Percentiles rank a stretch among this genome's conserved stretches.
Conservation (phyloP, 2,329 filamentous ascomycete species). For the Trichoderma simmonsii region DNA sequence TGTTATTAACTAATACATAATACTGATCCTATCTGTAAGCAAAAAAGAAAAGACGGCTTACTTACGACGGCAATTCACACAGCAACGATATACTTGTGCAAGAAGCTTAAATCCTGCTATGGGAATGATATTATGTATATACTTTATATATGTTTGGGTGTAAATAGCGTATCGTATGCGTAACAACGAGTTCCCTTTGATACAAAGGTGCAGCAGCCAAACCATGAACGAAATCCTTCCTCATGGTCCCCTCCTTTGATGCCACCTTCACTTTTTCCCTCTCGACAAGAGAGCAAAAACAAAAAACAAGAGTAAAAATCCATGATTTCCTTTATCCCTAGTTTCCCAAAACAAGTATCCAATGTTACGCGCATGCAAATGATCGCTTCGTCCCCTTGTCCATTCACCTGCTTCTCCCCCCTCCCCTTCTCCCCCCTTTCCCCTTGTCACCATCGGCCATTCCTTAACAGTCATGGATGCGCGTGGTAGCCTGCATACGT, state of each 20-base stretch:
- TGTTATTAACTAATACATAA: background rate
- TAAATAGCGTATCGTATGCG: background rate
- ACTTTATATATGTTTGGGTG: background rate
- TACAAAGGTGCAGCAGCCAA: background rate
- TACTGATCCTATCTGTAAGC: background rate
- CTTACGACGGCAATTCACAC: background rate
- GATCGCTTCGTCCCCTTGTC: background rate
- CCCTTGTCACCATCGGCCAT: background rate
- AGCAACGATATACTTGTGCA: background rate
- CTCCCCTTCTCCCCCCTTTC: background rate
- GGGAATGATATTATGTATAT: background rate
- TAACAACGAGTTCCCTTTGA: background rate
- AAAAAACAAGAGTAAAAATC: background rate
- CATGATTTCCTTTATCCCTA: background rate
- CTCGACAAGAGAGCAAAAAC: background rate
- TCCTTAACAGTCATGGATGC: background rate
- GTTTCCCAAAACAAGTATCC: background rate
- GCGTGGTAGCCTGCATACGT: constrained; percentile 12
- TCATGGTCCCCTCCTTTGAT: background rate
- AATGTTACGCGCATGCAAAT: constrained; percentile 1
- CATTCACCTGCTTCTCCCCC: background rate
- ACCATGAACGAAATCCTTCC: background rate
- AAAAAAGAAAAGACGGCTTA: background rate
- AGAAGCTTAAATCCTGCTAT: background rate
- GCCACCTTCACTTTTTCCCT: background rate